Percentiles rank a stretch among this genome's conserved stretches.
Evolutionary conservation across 1,284 basidiomycete genomes (phyloP).

Genomic region (Naganishia sp.): DNA sequence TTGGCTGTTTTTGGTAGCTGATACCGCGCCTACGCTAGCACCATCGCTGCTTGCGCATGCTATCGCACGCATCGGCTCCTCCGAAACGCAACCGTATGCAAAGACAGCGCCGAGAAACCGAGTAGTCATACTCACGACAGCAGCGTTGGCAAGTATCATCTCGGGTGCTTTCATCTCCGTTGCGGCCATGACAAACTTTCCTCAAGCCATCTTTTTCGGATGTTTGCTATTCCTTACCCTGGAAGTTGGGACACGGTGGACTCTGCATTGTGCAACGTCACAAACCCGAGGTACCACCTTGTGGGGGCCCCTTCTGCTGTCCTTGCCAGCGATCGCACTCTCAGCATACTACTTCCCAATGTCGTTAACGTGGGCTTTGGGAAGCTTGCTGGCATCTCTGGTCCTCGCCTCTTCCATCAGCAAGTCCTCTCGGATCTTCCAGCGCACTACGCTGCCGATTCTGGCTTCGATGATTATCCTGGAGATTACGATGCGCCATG

Average conservation of each 20-base stretch:
- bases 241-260: constrained; percentile 13
- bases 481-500: constrained; percentile 1
- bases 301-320: neutral
- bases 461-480: neutral
- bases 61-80: neutral
- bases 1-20: constrained; percentile 47
- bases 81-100: neutral
- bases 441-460: neutral
- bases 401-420: neutral
- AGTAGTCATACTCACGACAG: constrained; percentile 43
- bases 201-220: constrained; percentile 71
- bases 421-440: too few relatives aligned
- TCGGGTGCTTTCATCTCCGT: constrained; percentile 80
- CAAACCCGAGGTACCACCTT: neutral
- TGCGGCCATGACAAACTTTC: constrained; percentile 84
- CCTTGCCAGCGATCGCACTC: neutral
- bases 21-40: neutral
- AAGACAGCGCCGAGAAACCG: neutral
- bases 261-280: neutral
- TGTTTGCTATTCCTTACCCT: constrained; percentile 40
- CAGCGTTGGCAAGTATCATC: constrained; percentile 56
- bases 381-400: neutral
- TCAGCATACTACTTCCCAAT: neutral
- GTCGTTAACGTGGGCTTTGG: neutral
- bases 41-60: constrained; percentile 9